Base-by-base conservation (phyloP, 208 protist species). In the Leishmania tarentolae region DNA sequence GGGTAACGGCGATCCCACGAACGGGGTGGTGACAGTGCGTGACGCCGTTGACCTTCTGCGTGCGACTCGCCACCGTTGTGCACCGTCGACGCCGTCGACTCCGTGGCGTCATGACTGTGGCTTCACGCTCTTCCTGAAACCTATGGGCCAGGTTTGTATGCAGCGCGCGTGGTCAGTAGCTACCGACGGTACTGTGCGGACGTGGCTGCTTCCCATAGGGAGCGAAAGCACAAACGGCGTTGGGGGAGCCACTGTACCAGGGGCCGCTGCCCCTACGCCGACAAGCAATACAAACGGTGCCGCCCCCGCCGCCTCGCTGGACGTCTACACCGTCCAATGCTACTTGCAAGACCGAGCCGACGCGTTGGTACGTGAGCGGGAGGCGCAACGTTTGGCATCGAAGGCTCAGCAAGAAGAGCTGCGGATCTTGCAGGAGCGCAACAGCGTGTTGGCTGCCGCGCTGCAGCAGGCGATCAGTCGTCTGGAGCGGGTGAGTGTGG, bases 151-250 rank as follows among this genome's bases (percentile, higher is more conserved):
- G 76, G 86, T 93, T 70, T 78, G 76, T 72, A 88, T 90, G 76
- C 74, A 85, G 63, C 87, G 90, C 4, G 80, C 84, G 37, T 93
- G 90, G 90, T 83, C 87, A 6, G 82, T 79, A 17, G 87, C 85
- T 1, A 93, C 87, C 13, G 90, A 93, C 74, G 90, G 90, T 42
- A 90, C 87, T 1, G 90, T 93, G 80, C 87, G 90, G 68, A 88
- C 87, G 24, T 93, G 90, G 87, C 82, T 93, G 57, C 79, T 90
- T 69, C 84, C 90, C 4, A 71, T 74, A 3, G 79, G 70, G 28
- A 68, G 40, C 40, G 47, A 65, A 13, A n/a, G 47, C 65, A 11
- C 65, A 17, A 37, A 44, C 42, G 37, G 35, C 13, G 56, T 24
- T 9, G 68, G 35, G 35, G 66, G 24, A 52, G 57, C 47, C 57